These are phyloP conservation scores for Basipetospora chlamydospora DNA, from an alignment of 2,329 filamentous ascomycete species.

Conservation along the genomic window DNA sequence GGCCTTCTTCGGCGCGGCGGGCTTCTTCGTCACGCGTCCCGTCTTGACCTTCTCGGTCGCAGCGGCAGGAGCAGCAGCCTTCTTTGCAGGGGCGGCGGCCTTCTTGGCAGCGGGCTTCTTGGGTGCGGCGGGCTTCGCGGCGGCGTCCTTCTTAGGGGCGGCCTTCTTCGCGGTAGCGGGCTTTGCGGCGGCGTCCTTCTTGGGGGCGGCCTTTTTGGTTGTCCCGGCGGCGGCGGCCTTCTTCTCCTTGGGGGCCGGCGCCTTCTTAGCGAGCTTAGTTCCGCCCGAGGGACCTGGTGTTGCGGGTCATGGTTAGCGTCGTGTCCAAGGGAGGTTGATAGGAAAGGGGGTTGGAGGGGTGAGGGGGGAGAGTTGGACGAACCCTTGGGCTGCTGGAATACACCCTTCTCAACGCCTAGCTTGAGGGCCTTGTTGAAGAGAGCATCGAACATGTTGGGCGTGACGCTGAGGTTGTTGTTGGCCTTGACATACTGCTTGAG, in stretches of 20 bases:
- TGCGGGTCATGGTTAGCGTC: no score
- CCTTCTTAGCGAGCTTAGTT: conserved; percentile 84
- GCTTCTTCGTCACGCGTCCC: conserved; percentile 13
- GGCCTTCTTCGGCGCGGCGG: conserved; percentile 13
- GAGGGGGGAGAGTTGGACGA: conserved; percentile 19
- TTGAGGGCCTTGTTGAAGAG: conserved; percentile 80
- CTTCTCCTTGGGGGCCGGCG: conserved; percentile 18
- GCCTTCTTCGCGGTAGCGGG: conserved; percentile 13
- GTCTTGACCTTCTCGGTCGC: conserved; percentile 18
- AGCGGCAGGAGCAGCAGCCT: no score
- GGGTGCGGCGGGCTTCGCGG: conserved; percentile 20
- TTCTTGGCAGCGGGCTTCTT: conserved; percentile 15
- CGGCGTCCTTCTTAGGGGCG: conserved; percentile 14
- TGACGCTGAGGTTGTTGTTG: conserved; percentile 32
- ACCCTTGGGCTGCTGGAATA: conserved; percentile 88
- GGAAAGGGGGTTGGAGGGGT: conserved; percentile 1
- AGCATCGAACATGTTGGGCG: conserved; percentile 46
- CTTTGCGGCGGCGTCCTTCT: conserved; percentile 13
- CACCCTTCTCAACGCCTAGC: conserved; percentile 69
- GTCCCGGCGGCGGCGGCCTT: conserved; percentile 14
- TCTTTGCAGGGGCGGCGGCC: no score
- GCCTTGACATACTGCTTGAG: conserved; percentile 47
- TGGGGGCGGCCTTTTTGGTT: conserved; percentile 8
- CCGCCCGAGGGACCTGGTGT: conserved; percentile 65
- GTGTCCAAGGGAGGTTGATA: conserved; percentile 10